Percentiles rank a stretch among this genome's conserved stretches.
Evolutionary conservation across 2,329 filamentous ascomycete species (phyloP).

Genomic region (Gaeumannomyces sp.): DNA sequence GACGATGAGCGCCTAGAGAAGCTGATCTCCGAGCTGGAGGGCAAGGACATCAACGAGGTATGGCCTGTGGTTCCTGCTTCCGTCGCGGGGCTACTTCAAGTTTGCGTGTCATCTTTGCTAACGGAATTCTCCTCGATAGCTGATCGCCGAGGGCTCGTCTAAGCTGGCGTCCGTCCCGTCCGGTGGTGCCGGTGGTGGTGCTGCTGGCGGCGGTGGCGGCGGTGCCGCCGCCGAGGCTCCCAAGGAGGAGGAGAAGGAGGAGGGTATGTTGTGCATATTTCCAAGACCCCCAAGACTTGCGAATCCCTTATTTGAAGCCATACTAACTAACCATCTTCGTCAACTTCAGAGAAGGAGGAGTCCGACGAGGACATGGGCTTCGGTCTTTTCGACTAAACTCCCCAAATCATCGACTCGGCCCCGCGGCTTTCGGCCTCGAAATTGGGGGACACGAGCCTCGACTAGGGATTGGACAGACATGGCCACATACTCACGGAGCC

Average conservation of each 20-base stretch:
- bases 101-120: constrained; percentile 3
- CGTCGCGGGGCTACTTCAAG: neutral
- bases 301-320: too few relatives aligned
- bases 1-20: constrained; percentile 79
- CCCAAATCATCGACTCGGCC: neutral
- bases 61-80: neutral
- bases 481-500: constrained; percentile 15
- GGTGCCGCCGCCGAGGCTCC: constrained; percentile 59
- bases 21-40: constrained; percentile 85
- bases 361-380: constrained; percentile 73
- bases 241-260: constrained; percentile 65
- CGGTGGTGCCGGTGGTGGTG: constrained; percentile 70
- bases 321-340: constrained; percentile 8
- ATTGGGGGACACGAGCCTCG: constrained; percentile 6
- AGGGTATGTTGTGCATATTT: constrained; percentile 62
- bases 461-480: constrained; percentile 7
- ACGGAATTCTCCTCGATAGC: constrained; percentile 41
- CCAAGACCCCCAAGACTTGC: neutral
- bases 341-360: constrained; percentile 54
- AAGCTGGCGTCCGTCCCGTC: constrained; percentile 98
- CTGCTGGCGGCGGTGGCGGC: constrained; percentile 59
- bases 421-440: neutral
- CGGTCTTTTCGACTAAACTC: constrained; percentile 67
- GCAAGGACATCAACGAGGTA: constrained; percentile 92
- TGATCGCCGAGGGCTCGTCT: constrained; percentile 80